Percentiles rank a stretch among this genome's conserved stretches.
These are phyloP conservation scores for Choiromyces venosus DNA, from an alignment of 495 filamentous ascomycete genomes.

Conservation along the genomic window DNA sequence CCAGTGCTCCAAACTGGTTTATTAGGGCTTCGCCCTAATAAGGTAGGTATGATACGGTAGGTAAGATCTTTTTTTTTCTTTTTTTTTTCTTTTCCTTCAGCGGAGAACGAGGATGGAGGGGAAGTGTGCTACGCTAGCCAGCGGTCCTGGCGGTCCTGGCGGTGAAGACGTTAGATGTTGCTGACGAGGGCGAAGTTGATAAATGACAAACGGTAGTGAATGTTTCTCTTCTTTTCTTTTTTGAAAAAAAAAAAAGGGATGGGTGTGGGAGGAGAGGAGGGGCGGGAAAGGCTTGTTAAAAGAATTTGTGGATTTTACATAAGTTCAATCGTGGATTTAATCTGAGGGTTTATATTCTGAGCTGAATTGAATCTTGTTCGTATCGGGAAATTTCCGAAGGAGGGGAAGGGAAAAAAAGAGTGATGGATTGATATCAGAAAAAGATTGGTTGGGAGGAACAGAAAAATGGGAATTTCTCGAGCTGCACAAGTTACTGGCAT, in stretches of 20 bases:
- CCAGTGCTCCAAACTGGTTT: too few relatives aligned
- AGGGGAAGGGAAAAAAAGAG: background rate
- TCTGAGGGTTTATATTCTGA: background rate
- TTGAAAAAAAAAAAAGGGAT: too few relatives aligned
- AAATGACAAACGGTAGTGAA: background rate
- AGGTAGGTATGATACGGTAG: conserved; percentile 1
- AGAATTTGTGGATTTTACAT: background rate
- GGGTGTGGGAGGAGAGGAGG: background rate
- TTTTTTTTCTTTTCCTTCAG: background rate
- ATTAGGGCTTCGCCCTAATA: too few relatives aligned
- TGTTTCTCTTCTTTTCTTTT: background rate
- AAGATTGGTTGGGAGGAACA: background rate
- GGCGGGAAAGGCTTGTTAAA: too few relatives aligned
- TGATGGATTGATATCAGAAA: background rate
- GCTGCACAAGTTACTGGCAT: too few relatives aligned
- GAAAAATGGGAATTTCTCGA: background rate
- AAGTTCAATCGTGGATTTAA: background rate
- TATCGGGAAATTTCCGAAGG: background rate
- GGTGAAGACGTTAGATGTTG: background rate
- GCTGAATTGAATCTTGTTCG: background rate
- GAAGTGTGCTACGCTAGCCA: background rate
- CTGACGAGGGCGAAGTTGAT: background rate
- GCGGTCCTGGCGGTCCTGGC: background rate
- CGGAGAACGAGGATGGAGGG: background rate
- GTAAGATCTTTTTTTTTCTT: background rate